Conservation (phyloP, 2,329 filamentous ascomycete species). For the Fusarium torreyae region DNA sequence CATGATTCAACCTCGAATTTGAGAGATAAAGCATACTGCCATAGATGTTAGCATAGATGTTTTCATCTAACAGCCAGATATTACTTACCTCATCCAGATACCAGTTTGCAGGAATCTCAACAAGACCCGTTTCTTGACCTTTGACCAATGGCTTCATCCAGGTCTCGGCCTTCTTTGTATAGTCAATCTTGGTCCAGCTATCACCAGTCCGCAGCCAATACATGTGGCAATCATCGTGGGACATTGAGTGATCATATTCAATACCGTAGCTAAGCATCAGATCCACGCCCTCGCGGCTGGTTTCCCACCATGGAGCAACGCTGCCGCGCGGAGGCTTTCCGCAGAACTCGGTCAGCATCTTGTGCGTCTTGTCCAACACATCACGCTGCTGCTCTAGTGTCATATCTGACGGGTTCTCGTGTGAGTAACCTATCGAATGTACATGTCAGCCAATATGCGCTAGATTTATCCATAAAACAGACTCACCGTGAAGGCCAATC, state of each 20-base stretch:
- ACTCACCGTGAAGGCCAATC: conserved; percentile 69
- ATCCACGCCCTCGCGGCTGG: conserved; percentile 76
- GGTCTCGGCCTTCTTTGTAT: conserved; percentile 55
- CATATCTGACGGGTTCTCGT: conserved; percentile 82
- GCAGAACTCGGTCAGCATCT: conserved; percentile 76
- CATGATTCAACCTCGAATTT: no score
- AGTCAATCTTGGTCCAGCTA: conserved; percentile 78
- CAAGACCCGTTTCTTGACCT: conserved; percentile 73
- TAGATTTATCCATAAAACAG: rapidly evolving
- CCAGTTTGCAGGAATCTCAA: conserved; percentile 75
- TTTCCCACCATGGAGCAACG: conserved; percentile 84
- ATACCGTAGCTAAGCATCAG: conserved; percentile 76
- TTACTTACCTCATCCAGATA: conserved; percentile 68
- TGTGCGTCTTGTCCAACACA: conserved; percentile 81
- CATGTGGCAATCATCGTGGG: conserved; percentile 68
- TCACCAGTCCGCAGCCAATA: conserved; percentile 77
- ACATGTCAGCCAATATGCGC: rapidly evolving
- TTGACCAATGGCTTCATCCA: conserved; percentile 68
- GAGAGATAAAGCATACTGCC: neutral
- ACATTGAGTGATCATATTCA: conserved; percentile 78
- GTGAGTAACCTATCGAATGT: conserved; percentile 67
- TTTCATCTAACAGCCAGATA: rapidly evolving
- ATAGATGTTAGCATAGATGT: neutral
- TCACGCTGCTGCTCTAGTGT: conserved; percentile 81
- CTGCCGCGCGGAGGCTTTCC: conserved; percentile 80